These are phyloP conservation scores for Glycine latifolia DNA, from an alignment of 306 rosid genomes.

Conservation along the genomic window DNA sequence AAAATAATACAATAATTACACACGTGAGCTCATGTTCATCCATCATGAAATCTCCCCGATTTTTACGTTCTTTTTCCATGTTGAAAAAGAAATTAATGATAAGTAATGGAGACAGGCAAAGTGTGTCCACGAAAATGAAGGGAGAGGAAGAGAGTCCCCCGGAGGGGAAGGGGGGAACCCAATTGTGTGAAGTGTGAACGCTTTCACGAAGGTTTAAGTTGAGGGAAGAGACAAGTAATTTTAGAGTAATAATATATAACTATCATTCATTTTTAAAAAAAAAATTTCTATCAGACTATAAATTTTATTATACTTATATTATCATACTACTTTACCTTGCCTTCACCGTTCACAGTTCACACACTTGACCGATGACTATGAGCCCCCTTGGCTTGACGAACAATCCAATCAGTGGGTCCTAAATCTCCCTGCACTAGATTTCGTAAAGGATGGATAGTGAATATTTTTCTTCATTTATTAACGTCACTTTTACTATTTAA, in stretches of 20 bases:
- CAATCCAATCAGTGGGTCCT: constrained; percentile 60
- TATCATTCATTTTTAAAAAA: too few species aligned
- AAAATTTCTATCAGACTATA: too few species aligned
- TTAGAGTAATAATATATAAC: too few species aligned
- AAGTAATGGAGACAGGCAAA: not conserved
- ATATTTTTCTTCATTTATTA: constrained; percentile 15
- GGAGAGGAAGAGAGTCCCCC: not conserved
- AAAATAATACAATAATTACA: constrained; percentile 3
- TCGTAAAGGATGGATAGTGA: constrained; percentile 38
- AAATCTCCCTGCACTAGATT: constrained; percentile 50
- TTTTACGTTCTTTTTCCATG: not conserved
- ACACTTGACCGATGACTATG: not conserved
- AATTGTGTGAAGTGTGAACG: not conserved
- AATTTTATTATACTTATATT: too few species aligned
- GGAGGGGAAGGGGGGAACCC: not conserved
- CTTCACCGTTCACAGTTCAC: not conserved
- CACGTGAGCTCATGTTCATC: not conserved
- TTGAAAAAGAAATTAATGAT: not conserved
- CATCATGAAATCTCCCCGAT: not conserved
- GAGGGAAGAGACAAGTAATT: constrained; percentile 17
- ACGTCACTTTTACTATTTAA: not conserved
- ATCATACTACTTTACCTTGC: not conserved
- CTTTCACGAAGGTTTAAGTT: not conserved
- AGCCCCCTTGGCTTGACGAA: constrained; percentile 35
- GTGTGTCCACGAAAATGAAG: not conserved